Evolutionary conservation across 140 eudicot species (phyloP), one percentile per base, ranked within the genome.

Genomic region (Eryngium alpinum): DNA sequence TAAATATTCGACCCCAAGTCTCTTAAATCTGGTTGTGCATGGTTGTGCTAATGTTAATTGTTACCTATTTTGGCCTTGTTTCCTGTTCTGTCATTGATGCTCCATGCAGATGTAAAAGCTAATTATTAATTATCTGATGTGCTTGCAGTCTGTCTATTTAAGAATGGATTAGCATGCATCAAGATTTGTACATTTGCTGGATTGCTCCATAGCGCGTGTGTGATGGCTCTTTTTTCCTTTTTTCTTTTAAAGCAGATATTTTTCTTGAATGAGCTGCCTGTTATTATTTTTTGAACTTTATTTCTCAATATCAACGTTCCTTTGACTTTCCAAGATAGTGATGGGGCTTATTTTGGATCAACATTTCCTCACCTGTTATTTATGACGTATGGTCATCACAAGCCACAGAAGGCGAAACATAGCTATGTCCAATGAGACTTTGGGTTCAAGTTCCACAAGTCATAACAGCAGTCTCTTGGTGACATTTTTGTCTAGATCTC

Each of bases 291-390:
- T 19, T 66, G 43, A 5, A 66, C 29, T 9, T 66, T 28, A 5
- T 13, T 67, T 19, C 21, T 19, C 16, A 67, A 4, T 17, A 72
- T 38, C 29, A 0, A 0, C 44, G n/a, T n/a, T 29, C 24, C 46
- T 31, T 46, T 3, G 44, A 25, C 32, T 46, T 74, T 24, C 46
- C 31, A 43, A 87, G 90, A 70, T 56, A 77, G 82, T 24, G 90
- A 89, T 69, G 92, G 92, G 77, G 87, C 92, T 13, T 89, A 89
- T 83, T 84, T 89, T 38, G 92, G 92, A 32, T 85, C 92, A 13
- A 89, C 92, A 19, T 89, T 87, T 76, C 88, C 92, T 43, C 90
- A 89, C 78, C 87, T 89, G 62, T 89, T 87, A 57, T 76, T 89
- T 70, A 89, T 89, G 92, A 87, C 92, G 38, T 89, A 89, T 43